Evolutionary conservation across 371 early-diverging fungal genomes (phyloP), one percentile per base, ranked within the genome.

Genomic region (Mucor circinelloides): DNA sequence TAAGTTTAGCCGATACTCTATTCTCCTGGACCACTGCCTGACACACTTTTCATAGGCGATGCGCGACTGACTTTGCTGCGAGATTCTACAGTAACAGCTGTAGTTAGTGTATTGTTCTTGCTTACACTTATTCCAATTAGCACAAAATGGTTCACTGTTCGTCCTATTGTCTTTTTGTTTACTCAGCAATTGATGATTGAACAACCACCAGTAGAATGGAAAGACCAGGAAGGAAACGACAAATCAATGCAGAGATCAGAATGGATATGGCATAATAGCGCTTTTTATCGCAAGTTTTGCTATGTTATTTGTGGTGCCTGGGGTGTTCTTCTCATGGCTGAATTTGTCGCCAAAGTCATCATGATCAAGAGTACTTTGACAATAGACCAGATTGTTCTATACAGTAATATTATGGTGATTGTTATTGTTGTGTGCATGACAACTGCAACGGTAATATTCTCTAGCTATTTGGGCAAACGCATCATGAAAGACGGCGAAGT

Each of bases 41-140:
- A 50, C 10, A 12, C 10, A 25, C 4, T 50, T 7, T 3, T 25
- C 6, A 50, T 50, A 50, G 25, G 25, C 71, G 72, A 85, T 64
- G 78, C 70, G 19, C 81, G 86, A 15, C 54, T 78, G 19, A 70
- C 81, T 2, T 56, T 83, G 13, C 64, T 85, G 12, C 77, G 82
- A 42, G 82, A 85, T 57, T 83, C 84, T 9, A 66, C 78, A n/a
- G 71, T 74, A 2, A 80, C 79, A 0, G 75, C 73, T 2, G 52
- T 83, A 0, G 64, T 82, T 31, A 78, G 81, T 56, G 6, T 69
- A 7, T 63, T 81, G 67, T 85, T 85, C 61, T 61, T 85, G 10
- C 15, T 76, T 5, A 78, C 84, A 6, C 44, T 85, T 3, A 68
- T 82, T 9, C 86, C 86, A 9, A 25, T 83, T 50, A 46, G 59